phyloP scores from a whole-genome alignment of 306 rosid genomes.

The cucumber (Cucumis sativus) region DNA sequence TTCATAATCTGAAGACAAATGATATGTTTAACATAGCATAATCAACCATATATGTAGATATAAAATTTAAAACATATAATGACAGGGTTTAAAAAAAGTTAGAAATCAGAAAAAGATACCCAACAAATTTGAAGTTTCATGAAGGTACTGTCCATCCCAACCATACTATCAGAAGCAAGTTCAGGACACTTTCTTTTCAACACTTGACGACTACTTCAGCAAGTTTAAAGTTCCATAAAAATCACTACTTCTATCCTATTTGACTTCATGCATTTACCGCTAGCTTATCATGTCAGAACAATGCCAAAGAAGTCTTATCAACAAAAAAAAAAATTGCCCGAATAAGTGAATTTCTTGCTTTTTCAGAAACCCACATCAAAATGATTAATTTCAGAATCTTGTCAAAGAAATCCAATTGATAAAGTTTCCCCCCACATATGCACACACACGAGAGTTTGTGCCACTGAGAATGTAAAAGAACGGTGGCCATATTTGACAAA shows the following conservation, averaged over 20 bases:
- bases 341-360: background rate
- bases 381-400: background rate
- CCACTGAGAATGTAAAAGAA: background rate
- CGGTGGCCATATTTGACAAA: background rate
- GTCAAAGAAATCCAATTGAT: background rate
- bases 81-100: background rate
- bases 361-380: background rate
- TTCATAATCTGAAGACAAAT: conserved; percentile 49
- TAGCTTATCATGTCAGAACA: background rate
- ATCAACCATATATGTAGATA: background rate
- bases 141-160: background rate
- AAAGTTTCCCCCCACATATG: background rate
- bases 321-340: background rate
- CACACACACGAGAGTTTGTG: background rate
- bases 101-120: background rate
- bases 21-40: background rate
- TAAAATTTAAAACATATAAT: background rate
- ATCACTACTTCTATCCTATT: background rate
- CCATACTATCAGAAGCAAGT: background rate
- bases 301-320: background rate
- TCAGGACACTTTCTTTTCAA: background rate
- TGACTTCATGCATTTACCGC: background rate
- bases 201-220: background rate
- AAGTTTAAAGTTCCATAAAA: background rate
- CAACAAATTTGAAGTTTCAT: background rate